Conservation (phyloP, 192 early-diverging fungal genomes). For the Pilobolus umbonatus region DNA sequence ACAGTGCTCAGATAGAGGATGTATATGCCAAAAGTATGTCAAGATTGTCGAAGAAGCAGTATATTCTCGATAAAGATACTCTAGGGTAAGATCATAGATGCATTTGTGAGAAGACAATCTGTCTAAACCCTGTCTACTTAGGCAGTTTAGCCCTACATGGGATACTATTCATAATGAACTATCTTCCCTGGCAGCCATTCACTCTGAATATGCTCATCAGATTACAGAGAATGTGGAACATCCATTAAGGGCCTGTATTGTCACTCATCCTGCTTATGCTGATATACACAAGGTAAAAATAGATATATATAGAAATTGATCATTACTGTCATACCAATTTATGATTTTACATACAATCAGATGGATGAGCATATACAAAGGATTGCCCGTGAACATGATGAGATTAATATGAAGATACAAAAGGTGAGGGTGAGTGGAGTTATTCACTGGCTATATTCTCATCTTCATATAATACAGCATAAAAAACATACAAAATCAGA, state of each 20-base stretch:
- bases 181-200: slow-evolving; percentile 24
- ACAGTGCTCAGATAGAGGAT: slow-evolving; percentile 47
- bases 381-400: slow-evolving; percentile 32
- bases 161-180: slow-evolving; percentile 31
- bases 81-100: slow-evolving; percentile 34
- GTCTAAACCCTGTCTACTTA: background rate
- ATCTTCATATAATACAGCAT: background rate
- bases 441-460: background rate
- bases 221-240: slow-evolving; percentile 38
- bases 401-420: slow-evolving; percentile 20
- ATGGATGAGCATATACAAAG: slow-evolving; percentile 27
- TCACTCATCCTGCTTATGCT: slow-evolving; percentile 11
- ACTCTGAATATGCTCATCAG: slow-evolving; percentile 29
- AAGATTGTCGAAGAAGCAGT: slow-evolving; percentile 42
- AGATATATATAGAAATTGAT: no score
- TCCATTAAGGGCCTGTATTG: slow-evolving; percentile 23
- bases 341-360: slow-evolving; percentile 4
- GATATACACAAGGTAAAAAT: slow-evolving; percentile 19
- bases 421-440: slow-evolving; percentile 2
- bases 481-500: slow-evolving; percentile 17
- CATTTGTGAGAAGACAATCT: background rate
- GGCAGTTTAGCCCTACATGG: slow-evolving; percentile 25
- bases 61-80: slow-evolving; percentile 37
- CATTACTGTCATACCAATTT: background rate
- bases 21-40: slow-evolving; percentile 43